Conservation (phyloP, 768 basidiomycete species). For the Rhodotorula graminis region DNA sequence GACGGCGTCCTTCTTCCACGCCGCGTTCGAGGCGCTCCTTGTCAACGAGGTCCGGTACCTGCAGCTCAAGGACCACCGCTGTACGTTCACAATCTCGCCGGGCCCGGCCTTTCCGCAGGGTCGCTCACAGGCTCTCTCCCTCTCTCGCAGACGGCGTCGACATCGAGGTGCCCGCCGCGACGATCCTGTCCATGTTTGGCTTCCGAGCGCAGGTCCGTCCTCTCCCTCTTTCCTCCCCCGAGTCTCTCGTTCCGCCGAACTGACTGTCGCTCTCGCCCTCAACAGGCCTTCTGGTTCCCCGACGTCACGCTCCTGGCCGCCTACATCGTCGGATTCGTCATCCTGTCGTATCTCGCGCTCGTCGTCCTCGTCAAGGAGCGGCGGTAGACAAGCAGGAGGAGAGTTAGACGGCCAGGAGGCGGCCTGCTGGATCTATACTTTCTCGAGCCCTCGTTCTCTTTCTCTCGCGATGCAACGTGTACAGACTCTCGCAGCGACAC, state of each 20-base stretch:
- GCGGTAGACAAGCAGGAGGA: not conserved
- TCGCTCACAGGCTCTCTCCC: not conserved
- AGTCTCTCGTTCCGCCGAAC: not conserved
- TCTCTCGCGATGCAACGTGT: no score
- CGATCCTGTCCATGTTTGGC: conserved; percentile 90
- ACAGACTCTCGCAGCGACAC: no score
- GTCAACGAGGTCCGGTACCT: conserved; percentile 95
- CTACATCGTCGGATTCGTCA: conserved; percentile 76
- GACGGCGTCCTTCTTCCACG: conserved; percentile 95
- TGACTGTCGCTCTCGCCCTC: not conserved
- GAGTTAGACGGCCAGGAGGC: not conserved
- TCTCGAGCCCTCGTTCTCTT: not conserved
- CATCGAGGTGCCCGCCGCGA: conserved; percentile 90
- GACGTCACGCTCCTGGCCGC: conserved; percentile 79
- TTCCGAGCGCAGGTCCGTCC: conserved; percentile 71
- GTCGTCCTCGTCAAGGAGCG: conserved; percentile 12
- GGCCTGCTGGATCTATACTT: not conserved
- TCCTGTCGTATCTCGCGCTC: conserved; percentile 41
- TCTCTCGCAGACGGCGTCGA: conserved; percentile 78
- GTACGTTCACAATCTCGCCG: conserved; percentile 6
- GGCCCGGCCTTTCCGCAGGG: not conserved
- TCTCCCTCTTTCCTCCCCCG: not conserved
- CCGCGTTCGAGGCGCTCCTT: conserved; percentile 93
- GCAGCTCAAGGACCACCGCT: conserved; percentile 74
- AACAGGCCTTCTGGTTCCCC: conserved; percentile 92